Conservation (phyloP, 768 basidiomycete species). For the Ramaria rubella region DNA sequence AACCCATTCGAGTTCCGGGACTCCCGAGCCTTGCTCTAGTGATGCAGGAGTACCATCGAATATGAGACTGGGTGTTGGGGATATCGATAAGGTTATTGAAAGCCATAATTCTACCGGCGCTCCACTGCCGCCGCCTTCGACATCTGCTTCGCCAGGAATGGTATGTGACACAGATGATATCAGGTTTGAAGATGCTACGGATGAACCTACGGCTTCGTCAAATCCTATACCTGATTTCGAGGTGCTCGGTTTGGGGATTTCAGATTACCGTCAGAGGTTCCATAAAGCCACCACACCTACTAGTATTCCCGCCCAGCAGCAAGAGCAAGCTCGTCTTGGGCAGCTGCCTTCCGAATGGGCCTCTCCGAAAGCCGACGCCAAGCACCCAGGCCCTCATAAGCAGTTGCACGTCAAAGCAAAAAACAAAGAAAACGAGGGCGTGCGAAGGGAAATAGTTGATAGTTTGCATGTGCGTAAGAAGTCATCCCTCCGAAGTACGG, state of each 20-base stretch:
- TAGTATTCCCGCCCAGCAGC: not conserved
- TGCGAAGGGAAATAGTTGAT: not conserved
- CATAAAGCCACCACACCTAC: not conserved
- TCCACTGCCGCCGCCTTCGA: not conserved
- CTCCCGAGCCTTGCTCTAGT: not conserved
- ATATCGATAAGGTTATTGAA: not conserved
- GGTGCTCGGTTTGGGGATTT: not conserved
- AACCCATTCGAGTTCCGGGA: not conserved
- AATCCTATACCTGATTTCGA: not conserved
- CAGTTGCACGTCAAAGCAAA: not conserved
- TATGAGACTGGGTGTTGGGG: not conserved
- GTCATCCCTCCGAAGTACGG: conserved; percentile 38
- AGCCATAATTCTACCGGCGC: not conserved
- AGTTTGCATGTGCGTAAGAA: conserved; percentile 18
- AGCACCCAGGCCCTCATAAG: not conserved
- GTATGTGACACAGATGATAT: not conserved
- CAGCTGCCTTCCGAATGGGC: not conserved
- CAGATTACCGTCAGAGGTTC: not conserved
- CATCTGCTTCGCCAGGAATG: not conserved
- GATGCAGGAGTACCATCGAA: not conserved
- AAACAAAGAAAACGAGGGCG: conserved; percentile 16
- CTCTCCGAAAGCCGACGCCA: not conserved
- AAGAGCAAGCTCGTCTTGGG: too few species aligned
- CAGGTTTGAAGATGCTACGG: conserved; percentile 1
- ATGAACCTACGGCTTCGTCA: not conserved